A percentile compares a stretch with the other conserved stretches of the same genome.
phyloP scores from a whole-genome alignment of 768 basidiomycete species.

The Suillus americanus region DNA sequence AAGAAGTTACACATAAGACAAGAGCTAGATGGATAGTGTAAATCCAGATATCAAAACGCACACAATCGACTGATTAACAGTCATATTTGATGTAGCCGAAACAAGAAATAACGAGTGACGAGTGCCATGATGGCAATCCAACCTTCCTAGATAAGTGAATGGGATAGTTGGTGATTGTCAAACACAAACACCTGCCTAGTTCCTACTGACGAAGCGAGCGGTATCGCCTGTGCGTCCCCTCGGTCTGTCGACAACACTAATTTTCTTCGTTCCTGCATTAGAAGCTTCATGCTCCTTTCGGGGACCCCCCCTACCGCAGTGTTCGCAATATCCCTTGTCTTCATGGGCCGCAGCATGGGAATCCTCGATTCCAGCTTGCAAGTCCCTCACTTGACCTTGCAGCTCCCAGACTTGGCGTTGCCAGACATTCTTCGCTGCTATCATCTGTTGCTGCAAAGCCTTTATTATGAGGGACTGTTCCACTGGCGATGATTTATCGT shows the following conservation, averaged over 20 bases:
- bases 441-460: slow-evolving; percentile 61
- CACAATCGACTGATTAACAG: slow-evolving; percentile 9
- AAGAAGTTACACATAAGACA: slow-evolving; percentile 8
- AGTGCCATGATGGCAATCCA: slow-evolving; percentile 6
- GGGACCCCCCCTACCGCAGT: slow-evolving; percentile 55
- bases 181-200: slow-evolving; percentile 11
- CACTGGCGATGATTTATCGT: slow-evolving; percentile 33
- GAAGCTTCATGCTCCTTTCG: slow-evolving; percentile 13
- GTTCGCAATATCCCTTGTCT: slow-evolving; percentile 49
- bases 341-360: slow-evolving; percentile 42
- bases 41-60: slow-evolving; percentile 13
- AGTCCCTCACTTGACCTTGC: slow-evolving; percentile 68
- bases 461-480: slow-evolving; percentile 49
- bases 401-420: slow-evolving; percentile 75
- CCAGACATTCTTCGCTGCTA: slow-evolving; percentile 59
- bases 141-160: slow-evolving; percentile 15
- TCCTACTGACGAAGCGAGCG: slow-evolving; percentile 57
- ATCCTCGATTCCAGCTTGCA: slow-evolving; percentile 67
- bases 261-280: slow-evolving; percentile 24
- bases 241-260: slow-evolving; percentile 59
- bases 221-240: slow-evolving; percentile 66
- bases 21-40: slow-evolving; percentile 14
- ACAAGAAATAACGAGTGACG: slow-evolving; percentile 13
- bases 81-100: slow-evolving; percentile 14
- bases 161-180: slow-evolving; percentile 6